A percentile compares a stretch with the other conserved stretches of the same genome.
Conservation (phyloP, 148 eudicot species). For the Simmondsia chinensis region DNA sequence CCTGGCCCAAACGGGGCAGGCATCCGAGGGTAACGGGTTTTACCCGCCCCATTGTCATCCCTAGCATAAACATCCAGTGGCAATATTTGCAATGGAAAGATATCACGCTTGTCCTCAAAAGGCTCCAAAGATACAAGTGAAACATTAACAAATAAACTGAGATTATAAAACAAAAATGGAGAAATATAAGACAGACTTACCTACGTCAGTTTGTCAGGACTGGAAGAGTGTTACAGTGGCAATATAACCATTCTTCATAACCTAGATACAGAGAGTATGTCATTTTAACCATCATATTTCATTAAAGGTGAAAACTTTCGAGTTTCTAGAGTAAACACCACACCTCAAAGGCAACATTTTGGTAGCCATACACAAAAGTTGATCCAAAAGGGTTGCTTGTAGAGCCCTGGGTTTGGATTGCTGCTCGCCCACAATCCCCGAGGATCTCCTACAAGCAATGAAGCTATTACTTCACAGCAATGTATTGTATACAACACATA, state of each 20-base stretch:
- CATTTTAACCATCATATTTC: neutral
- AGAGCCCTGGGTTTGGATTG: conserved; percentile 93
- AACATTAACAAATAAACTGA: too few species aligned
- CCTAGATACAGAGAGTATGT: conserved; percentile 33
- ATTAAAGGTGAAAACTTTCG: neutral
- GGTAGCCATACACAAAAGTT: conserved; percentile 94
- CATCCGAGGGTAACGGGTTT: too few species aligned
- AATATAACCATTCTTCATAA: conserved; percentile 90
- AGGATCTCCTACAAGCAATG: conserved; percentile 61
- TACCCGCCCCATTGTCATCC: too few species aligned
- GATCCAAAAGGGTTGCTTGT: conserved; percentile 91
- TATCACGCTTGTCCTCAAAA: too few species aligned
- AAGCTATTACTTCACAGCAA: neutral
- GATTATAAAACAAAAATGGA: neutral
- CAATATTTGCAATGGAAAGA: too few species aligned
- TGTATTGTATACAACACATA: neutral
- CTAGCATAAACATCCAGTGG: too few species aligned
- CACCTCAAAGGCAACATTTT: conserved; percentile 92
- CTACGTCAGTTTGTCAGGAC: conserved; percentile 30
- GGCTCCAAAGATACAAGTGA: neutral
- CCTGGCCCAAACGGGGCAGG: too few species aligned
- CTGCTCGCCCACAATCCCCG: conserved; percentile 93
- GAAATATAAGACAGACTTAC: conserved; percentile 5
- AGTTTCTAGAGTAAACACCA: conserved; percentile 3
- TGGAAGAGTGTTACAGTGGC: conserved; percentile 91